These are phyloP conservation scores for Fusarium guadeloupense DNA, from an alignment of 2,329 filamentous ascomycete species.

Conservation along the genomic window DNA sequence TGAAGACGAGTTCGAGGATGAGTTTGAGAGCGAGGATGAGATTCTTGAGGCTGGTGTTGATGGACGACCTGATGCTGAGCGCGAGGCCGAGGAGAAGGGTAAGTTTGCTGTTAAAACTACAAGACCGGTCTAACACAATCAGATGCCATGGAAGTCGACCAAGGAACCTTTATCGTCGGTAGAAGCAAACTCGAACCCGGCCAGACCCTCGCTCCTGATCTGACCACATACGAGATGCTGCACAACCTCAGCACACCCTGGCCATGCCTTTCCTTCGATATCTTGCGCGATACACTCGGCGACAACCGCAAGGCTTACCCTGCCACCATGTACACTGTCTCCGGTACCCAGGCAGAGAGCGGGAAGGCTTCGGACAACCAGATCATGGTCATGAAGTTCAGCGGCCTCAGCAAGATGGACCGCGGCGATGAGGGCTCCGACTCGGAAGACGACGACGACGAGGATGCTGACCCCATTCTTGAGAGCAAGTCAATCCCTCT, in stretches of 20 bases:
- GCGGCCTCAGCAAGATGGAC: conserved; percentile 88
- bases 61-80: conserved; percentile 88
- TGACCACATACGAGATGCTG: conserved; percentile 97
- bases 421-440: conserved; percentile 73
- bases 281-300: conserved; percentile 85
- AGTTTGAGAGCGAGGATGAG: conserved; percentile 89
- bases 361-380: conserved; percentile 84
- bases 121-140: not conserved
- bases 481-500: conserved; percentile 91
- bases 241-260: conserved; percentile 93
- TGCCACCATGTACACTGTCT: conserved; percentile 92
- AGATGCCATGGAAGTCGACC: conserved; percentile 92
- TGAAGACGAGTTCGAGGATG: conserved; percentile 94
- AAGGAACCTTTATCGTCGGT: conserved; percentile 94
- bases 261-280: conserved; percentile 97
- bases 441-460: conserved; percentile 77
- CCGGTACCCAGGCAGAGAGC: conserved; percentile 89
- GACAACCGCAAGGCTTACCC: conserved; percentile 93
- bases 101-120: not conserved
- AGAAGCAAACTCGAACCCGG: conserved; percentile 90
- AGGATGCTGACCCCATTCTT: conserved; percentile 86
- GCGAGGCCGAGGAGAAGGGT: conserved; percentile 85
- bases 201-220: conserved; percentile 89
- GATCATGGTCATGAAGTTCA: conserved; percentile 96
- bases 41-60: conserved; percentile 95